phyloP scores from a whole-genome alignment of 257 asterid genomes.

The Nicotiana attenuata region DNA sequence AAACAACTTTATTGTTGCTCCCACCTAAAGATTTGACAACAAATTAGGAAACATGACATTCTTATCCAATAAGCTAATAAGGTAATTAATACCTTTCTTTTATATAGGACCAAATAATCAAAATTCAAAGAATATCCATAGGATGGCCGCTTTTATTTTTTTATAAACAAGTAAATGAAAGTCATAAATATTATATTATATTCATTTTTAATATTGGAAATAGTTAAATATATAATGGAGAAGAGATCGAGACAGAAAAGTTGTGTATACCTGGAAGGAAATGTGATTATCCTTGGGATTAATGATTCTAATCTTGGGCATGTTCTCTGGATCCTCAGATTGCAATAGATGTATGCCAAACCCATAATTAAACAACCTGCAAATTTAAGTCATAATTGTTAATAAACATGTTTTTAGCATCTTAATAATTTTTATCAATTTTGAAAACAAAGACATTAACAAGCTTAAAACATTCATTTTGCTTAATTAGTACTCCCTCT shows the following conservation, averaged over 20 bases:
- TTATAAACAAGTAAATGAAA: background rate
- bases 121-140: too few species aligned
- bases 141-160: too few species aligned
- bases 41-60: too few species aligned
- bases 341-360: constrained; percentile 29
- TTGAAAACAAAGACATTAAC: background rate
- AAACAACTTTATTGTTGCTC: too few species aligned
- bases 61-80: too few species aligned
- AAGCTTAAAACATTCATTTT: background rate
- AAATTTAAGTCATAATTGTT: background rate
- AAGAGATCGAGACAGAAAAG: background rate
- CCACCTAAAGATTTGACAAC: too few species aligned
- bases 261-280: constrained; percentile 20
- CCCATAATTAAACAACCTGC: constrained; percentile 28
- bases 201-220: background rate
- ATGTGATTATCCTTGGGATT: constrained; percentile 31
- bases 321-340: constrained; percentile 15
- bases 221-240: background rate
- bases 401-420: too few species aligned
- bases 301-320: constrained; percentile 14
- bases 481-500: background rate
- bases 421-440: background rate
- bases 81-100: too few species aligned
- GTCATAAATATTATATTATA: background rate
- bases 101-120: too few species aligned